phyloP scores from a whole-genome alignment of 1,284 basidiomycete genomes.

The Peniophora sp. region DNA sequence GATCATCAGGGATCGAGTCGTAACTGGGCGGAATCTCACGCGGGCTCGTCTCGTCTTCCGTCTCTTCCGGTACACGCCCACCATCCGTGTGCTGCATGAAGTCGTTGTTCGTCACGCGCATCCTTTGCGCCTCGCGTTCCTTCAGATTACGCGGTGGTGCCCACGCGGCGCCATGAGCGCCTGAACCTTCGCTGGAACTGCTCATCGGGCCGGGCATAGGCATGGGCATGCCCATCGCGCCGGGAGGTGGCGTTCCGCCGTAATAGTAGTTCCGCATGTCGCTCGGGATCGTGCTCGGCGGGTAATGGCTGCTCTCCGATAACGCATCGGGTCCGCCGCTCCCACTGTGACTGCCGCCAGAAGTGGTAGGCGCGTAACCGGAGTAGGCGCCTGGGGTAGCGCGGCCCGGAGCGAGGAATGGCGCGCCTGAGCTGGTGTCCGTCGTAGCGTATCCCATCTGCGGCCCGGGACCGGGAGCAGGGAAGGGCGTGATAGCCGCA shows the following conservation, averaged over 20 bases:
- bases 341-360: too few species aligned
- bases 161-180: background rate
- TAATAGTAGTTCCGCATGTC: background rate
- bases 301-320: background rate
- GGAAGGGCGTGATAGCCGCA: background rate
- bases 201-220: background rate
- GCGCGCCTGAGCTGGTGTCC: background rate
- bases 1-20: background rate
- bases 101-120: background rate
- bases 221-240: background rate
- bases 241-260: background rate
- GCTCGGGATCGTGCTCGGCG: background rate
- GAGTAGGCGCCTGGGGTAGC: background rate
- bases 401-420: background rate
- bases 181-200: background rate
- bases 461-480: background rate
- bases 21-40: background rate
- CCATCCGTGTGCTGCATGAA: background rate
- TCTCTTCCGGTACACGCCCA: background rate
- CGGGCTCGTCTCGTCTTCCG: background rate
- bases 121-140: background rate
- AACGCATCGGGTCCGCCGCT: background rate
- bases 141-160: background rate
- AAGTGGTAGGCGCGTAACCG: background rate
- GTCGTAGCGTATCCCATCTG: background rate